A percentile compares a stretch with the other conserved stretches of the same genome.
These are phyloP conservation scores for Dictyostelium citrinum DNA, from an alignment of 78 protist genomes.

Conservation along the genomic window DNA sequence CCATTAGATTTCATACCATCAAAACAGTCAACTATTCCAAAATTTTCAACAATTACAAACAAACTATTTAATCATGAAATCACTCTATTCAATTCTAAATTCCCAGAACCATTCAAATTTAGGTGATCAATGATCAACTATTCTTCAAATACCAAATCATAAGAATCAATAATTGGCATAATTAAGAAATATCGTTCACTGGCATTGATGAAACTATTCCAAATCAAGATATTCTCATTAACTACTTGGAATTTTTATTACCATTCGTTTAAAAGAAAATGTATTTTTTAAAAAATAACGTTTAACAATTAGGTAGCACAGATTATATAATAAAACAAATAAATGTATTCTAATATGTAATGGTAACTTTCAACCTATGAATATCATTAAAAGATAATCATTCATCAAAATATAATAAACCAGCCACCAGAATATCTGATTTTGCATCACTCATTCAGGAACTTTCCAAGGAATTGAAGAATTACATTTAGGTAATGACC, in stretches of 20 bases:
- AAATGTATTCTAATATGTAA: neutral
- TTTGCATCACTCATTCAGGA: neutral
- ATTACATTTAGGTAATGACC: neutral
- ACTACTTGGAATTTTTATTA: constrained; percentile 11
- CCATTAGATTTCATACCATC: neutral
- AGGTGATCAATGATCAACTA: neutral
- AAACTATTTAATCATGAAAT: neutral
- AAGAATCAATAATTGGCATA: constrained; percentile 16
- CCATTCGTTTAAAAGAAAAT: constrained; percentile 40
- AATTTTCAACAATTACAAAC: neutral
- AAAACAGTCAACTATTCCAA: neutral
- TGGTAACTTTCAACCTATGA: neutral
- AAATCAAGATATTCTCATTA: neutral
- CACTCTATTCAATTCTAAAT: neutral
- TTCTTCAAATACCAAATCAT: neutral
- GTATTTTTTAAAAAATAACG: neutral
- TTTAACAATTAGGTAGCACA: neutral
- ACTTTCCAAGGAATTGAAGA: constrained; percentile 5
- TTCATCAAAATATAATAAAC: neutral
- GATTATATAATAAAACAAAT: constrained; percentile 1
- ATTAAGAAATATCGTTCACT: too few species aligned
- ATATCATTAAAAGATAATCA: neutral
- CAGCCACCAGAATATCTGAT: too few species aligned
- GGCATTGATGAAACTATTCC: neutral
- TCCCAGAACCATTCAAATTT: too few species aligned